These are phyloP conservation scores for Emergomyces pasteurianus DNA, from an alignment of 2,329 filamentous ascomycete genomes.

Conservation along the genomic window DNA sequence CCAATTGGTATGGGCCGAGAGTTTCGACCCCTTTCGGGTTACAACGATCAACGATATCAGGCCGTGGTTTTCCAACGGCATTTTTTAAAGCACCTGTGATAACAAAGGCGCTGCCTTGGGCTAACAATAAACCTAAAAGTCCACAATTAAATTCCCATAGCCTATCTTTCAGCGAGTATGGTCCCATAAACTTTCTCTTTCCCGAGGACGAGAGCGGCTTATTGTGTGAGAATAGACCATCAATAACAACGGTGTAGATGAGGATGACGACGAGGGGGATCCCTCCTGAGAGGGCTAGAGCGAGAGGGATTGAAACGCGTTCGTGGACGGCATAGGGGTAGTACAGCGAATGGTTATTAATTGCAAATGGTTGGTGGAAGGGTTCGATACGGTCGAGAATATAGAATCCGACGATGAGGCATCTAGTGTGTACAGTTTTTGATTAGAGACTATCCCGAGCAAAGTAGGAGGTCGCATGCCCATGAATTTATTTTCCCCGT, in stretches of 20 bases:
- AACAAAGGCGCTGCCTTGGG: conserved; percentile 44
- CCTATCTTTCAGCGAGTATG: conserved; percentile 43
- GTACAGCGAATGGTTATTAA: conserved; percentile 44
- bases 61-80: conserved; percentile 47
- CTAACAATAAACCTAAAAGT: conserved; percentile 43
- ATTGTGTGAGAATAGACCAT: conserved; percentile 46
- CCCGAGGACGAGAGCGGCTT: conserved; percentile 26
- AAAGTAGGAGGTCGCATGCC: conserved; percentile 3
- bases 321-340: conserved; percentile 47
- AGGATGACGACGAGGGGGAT: conserved; percentile 41
- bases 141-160: conserved; percentile 53
- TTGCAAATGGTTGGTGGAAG: conserved; percentile 46
- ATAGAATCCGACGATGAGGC: conserved; percentile 40
- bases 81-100: conserved; percentile 48
- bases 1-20: conserved; percentile 18
- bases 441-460: conserved; percentile 3
- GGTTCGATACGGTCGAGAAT: conserved; percentile 43
- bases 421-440: conserved; percentile 24
- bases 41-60: conserved; percentile 48
- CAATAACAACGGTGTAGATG: conserved; percentile 45
- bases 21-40: conserved; percentile 24
- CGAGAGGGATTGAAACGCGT: conserved; percentile 39
- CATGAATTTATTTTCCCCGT: neutral
- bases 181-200: conserved; percentile 30
- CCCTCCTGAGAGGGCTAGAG: conserved; percentile 39